Percentiles rank a stretch among this genome's conserved stretches.
These are phyloP conservation scores for Boletellus emodensis DNA, from an alignment of 768 basidiomycete genomes.

Conservation along the genomic window DNA sequence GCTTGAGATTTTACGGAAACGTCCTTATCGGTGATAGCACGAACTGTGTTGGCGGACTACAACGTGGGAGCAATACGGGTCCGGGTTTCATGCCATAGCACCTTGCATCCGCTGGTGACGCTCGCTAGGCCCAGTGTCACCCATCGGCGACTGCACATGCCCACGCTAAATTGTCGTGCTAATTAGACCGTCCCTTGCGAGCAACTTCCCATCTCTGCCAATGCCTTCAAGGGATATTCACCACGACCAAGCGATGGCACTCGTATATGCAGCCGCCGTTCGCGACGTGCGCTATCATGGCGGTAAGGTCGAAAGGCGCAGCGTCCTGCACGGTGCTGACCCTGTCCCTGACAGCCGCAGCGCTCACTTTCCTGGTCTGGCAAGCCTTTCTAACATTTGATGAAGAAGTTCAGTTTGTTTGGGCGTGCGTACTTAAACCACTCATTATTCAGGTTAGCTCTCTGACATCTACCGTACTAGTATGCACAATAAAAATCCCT, in stretches of 20 bases:
- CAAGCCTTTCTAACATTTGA: slow-evolving; percentile 10
- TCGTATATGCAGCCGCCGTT: not conserved
- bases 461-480: slow-evolving; percentile 6
- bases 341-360: slow-evolving; percentile 5
- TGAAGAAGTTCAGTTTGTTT: slow-evolving; percentile 20
- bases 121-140: too few relatives aligned
- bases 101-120: too few relatives aligned
- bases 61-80: too few relatives aligned
- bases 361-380: slow-evolving; percentile 16
- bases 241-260: not conserved
- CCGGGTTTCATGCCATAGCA: too few relatives aligned
- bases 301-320: not conserved
- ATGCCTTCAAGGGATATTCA: too few relatives aligned
- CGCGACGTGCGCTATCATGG: slow-evolving; percentile 12
- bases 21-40: too few relatives aligned
- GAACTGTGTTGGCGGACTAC: too few relatives aligned
- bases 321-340: too few relatives aligned
- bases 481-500: slow-evolving; percentile 17
- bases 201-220: too few relatives aligned
- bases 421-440: slow-evolving; percentile 16
- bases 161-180: not conserved
- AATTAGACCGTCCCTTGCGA: too few relatives aligned
- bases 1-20: too few relatives aligned
- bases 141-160: not conserved
- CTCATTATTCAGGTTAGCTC: not conserved